Conservation (phyloP, 148 eudicot species). For the Pouteria glomerata region DNA sequence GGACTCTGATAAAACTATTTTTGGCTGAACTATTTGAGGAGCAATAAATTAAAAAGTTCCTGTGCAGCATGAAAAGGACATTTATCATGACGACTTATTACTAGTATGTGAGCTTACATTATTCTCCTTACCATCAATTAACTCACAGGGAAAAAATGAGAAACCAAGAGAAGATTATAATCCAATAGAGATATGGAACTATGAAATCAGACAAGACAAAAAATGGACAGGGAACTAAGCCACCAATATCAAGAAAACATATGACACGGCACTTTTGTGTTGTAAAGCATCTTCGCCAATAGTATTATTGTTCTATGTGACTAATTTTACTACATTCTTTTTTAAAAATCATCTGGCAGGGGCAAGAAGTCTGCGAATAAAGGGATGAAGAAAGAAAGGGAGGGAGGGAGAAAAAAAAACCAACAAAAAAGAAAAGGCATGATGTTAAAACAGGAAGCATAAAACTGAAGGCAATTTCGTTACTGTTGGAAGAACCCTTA, state of each 20-base stretch:
- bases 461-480: not conserved
- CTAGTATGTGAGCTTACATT: not conserved
- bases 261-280: not conserved
- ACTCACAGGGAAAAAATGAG: not conserved
- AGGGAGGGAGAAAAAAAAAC: not conserved
- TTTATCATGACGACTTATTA: not conserved
- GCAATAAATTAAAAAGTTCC: not conserved
- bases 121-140: not conserved
- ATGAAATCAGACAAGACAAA: not conserved
- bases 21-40: too few species aligned
- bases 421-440: not conserved
- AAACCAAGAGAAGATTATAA: not conserved
- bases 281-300: not conserved
- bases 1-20: too few species aligned
- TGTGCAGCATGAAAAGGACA: not conserved
- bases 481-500: too few species aligned
- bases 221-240: not conserved
- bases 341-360: not conserved
- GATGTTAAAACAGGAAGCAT: not conserved
- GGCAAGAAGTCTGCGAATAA: not conserved
- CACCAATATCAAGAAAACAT: not conserved
- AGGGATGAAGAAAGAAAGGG: not conserved
- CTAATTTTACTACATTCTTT: not conserved
- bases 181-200: not conserved
- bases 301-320: not conserved